Percentiles rank a stretch among this genome's conserved stretches.
phyloP scores from a whole-genome alignment of 768 basidiomycete species.

The Boletus reticulatus region DNA sequence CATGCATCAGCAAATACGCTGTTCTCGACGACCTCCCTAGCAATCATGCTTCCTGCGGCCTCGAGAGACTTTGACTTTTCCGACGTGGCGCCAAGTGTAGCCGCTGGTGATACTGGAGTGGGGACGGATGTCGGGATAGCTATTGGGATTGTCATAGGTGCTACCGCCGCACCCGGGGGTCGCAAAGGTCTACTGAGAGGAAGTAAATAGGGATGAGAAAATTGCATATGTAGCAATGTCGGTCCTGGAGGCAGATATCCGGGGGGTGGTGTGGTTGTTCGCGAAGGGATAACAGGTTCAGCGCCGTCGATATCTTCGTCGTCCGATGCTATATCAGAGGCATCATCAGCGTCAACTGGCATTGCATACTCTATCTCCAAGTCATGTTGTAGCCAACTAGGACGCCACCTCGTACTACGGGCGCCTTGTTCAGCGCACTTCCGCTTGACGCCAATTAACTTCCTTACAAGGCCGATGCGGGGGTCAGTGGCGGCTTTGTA shows the following conservation, averaged over 20 bases:
- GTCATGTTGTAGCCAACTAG: constrained; percentile 45
- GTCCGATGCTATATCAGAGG: constrained; percentile 40
- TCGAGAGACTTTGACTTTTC: constrained; percentile 71
- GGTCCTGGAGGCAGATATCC: constrained; percentile 71
- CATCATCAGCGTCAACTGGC: constrained; percentile 36
- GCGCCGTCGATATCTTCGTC: constrained; percentile 38
- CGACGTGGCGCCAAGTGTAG: constrained; percentile 56
- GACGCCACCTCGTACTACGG: constrained; percentile 35
- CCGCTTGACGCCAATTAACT: constrained; percentile 69
- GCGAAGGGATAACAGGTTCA: constrained; percentile 33
- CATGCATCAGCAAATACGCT: constrained; percentile 65
- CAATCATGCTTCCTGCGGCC: constrained; percentile 59
- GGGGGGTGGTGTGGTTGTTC: constrained; percentile 70
- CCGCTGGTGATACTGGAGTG: constrained; percentile 84
- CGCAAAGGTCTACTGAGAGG: constrained; percentile 59
- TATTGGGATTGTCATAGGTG: constrained; percentile 42
- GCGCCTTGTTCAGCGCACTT: constrained; percentile 44
- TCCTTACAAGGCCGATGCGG: constrained; percentile 62
- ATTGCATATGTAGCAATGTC: constrained; percentile 62
- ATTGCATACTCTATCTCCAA: constrained; percentile 43
- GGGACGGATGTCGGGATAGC: constrained; percentile 56
- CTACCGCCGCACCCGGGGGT: constrained; percentile 52
- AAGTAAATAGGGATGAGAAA: constrained; percentile 63
- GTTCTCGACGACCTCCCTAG: constrained; percentile 74
- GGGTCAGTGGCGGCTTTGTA: constrained; percentile 71